Evolutionary conservation across 1,284 basidiomycete species (phyloP).

Genomic region (Sphagnurus paluster): DNA sequence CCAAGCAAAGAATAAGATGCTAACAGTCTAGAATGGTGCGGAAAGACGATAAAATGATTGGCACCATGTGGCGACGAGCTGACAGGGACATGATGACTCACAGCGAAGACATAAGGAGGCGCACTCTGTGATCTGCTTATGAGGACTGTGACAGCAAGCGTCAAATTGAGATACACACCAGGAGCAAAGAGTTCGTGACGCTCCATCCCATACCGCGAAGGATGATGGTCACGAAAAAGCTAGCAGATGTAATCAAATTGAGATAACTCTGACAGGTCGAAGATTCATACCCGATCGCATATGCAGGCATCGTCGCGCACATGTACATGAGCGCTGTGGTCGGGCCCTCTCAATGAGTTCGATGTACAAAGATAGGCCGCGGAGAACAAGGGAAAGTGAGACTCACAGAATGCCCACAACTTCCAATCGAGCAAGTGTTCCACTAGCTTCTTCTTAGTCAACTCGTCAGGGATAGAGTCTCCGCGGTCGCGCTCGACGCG

Average conservation of each 20-base stretch:
- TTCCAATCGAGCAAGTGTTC: constrained; percentile 43
- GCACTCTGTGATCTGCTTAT: constrained; percentile 35
- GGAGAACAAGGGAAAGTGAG: constrained; percentile 1
- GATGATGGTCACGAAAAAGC: constrained; percentile 46
- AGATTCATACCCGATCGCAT: constrained; percentile 39
- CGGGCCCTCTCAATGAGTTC: constrained; percentile 1
- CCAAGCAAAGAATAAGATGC: constrained; percentile 41
- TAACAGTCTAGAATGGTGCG: constrained; percentile 32
- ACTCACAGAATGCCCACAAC: constrained; percentile 42
- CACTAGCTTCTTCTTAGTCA: constrained; percentile 38
- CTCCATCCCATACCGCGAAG: constrained; percentile 48
- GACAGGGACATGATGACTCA: constrained; percentile 22
- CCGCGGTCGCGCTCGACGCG: constrained; percentile 47
- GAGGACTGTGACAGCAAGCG: background rate
- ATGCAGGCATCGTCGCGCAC: constrained; percentile 43
- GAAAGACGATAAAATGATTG: background rate
- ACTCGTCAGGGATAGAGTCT: constrained; percentile 41
- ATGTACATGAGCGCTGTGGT: constrained; percentile 40
- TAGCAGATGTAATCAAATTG: constrained; percentile 16
- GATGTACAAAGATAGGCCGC: background rate
- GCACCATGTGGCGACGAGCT: background rate
- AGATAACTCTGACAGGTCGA: background rate
- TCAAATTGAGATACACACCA: constrained; percentile 28
- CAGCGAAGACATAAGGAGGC: constrained; percentile 47
- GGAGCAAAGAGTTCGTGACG: constrained; percentile 35